These are phyloP conservation scores for Tetrapyrgos nigripes DNA, from an alignment of 1,284 basidiomycete genomes.

Conservation along the genomic window DNA sequence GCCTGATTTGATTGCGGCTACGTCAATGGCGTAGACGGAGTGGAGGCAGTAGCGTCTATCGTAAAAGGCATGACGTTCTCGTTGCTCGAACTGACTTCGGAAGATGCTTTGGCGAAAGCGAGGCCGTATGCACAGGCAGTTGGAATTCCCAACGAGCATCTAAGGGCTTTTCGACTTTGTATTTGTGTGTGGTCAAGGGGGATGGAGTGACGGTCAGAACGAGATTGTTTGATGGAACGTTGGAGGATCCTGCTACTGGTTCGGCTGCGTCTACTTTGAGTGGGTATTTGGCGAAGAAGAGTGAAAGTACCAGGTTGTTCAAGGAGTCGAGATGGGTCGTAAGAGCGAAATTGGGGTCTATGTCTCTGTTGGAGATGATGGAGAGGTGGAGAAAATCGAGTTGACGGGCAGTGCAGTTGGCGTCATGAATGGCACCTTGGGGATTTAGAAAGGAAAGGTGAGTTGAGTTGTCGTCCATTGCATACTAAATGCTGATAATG, in stretches of 20 bases:
- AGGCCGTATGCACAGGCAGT: constrained; percentile 31
- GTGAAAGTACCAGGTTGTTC: constrained; percentile 43
- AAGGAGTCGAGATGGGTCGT: constrained; percentile 53
- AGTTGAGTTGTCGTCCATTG: too few relatives aligned
- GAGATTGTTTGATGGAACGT: constrained; percentile 44
- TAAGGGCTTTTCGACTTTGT: constrained; percentile 31
- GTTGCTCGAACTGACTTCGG: constrained; percentile 43
- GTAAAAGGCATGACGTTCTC: constrained; percentile 54
- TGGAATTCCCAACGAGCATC: constrained; percentile 22
- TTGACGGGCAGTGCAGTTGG: constrained; percentile 46
- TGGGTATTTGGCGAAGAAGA: constrained; percentile 41
- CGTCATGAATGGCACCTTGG: constrained; percentile 39
- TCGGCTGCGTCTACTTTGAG: constrained; percentile 50
- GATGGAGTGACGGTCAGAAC: constrained; percentile 39
- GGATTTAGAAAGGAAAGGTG: background rate
- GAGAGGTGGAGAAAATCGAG: constrained; percentile 38
- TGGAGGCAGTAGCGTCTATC: constrained; percentile 45
- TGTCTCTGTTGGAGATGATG: constrained; percentile 37
- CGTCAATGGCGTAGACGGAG: constrained; percentile 35
- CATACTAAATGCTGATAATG: too few relatives aligned
- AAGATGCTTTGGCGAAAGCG: constrained; percentile 41
- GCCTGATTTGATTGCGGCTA: constrained; percentile 33
- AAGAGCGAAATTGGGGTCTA: constrained; percentile 46
- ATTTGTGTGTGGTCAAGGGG: background rate
- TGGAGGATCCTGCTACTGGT: constrained; percentile 54